A percentile compares a stretch with the other conserved stretches of the same genome.
phyloP scores from a whole-genome alignment of 257 asterid species.

The Ilex asprella region DNA sequence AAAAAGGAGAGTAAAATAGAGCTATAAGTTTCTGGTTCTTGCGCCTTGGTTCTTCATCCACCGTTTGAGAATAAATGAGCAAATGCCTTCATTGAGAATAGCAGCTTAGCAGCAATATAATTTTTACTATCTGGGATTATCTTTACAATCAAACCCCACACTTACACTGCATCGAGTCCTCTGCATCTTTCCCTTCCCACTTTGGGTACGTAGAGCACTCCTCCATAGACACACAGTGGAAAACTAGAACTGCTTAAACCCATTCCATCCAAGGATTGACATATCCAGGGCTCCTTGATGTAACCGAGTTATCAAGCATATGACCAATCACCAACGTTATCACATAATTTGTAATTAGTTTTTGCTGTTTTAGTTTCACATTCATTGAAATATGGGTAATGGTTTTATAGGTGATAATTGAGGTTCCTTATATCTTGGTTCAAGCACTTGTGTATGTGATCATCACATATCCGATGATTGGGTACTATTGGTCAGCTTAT shows the following conservation, averaged over 20 bases:
- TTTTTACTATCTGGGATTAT: too few relatives aligned
- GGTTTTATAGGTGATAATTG: conserved; percentile 31
- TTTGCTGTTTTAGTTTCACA: background rate
- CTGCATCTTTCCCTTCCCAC: too few relatives aligned
- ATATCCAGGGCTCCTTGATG: background rate
- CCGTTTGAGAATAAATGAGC: background rate
- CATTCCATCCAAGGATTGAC: background rate
- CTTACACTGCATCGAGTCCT: too few relatives aligned
- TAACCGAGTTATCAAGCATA: background rate
- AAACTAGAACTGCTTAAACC: background rate
- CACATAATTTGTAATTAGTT: background rate
- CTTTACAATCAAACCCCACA: too few relatives aligned
- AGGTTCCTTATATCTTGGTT: conserved; percentile 41
- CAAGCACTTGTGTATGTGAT: conserved; percentile 27
- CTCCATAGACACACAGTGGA: too few relatives aligned
- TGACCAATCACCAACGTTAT: background rate
- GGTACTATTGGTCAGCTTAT: conserved; percentile 32
- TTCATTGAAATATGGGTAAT: background rate
- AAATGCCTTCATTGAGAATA: background rate
- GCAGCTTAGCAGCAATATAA: background rate
- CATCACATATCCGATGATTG: conserved; percentile 48
- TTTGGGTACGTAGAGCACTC: too few relatives aligned
- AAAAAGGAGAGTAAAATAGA: too few relatives aligned
- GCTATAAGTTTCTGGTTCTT: background rate
- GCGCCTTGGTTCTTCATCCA: background rate